Evolutionary conservation across 2,329 filamentous ascomycete genomes (phyloP).

Genomic region (Alternaria burnsii): DNA sequence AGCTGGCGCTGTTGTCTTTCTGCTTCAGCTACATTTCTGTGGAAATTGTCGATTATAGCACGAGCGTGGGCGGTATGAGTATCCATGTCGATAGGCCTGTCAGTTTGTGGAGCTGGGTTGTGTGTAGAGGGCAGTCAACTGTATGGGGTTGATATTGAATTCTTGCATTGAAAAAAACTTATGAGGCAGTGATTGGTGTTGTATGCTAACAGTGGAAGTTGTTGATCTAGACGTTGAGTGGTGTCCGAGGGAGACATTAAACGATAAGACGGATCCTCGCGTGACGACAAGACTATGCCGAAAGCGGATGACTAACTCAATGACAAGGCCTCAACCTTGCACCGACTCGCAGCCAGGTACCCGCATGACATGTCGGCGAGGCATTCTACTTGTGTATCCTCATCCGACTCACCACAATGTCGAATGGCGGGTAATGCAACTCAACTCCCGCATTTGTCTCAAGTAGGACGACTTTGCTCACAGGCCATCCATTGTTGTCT

Average conservation of each 20-base stretch:
- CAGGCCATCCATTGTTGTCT: constrained; percentile 43
- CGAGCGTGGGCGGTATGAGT: constrained; percentile 10
- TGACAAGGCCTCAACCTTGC: not conserved
- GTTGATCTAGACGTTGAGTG: not conserved
- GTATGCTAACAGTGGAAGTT: not conserved
- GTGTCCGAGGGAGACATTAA: not conserved
- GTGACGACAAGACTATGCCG: not conserved
- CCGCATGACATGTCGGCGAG: not conserved
- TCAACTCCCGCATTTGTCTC: constrained; percentile 28
- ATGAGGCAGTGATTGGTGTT: not conserved
- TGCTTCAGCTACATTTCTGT: constrained; percentile 8
- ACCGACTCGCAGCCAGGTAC: not conserved
- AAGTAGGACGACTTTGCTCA: constrained; percentile 41
- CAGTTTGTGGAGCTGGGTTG: constrained; percentile 5
- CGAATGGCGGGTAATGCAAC: constrained; percentile 43
- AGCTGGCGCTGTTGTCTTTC: constrained; percentile 7
- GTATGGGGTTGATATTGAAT: not conserved
- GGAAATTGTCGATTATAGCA: constrained; percentile 13
- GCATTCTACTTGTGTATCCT: not conserved
- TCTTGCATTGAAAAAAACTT: not conserved
- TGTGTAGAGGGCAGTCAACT: not conserved
- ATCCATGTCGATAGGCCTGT: constrained; percentile 1
- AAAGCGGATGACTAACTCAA: not conserved
- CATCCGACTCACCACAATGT: constrained; percentile 28
- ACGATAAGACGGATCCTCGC: not conserved